These are phyloP conservation scores for Lactarius psammicola DNA, from an alignment of 768 basidiomycete species.

Conservation along the genomic window DNA sequence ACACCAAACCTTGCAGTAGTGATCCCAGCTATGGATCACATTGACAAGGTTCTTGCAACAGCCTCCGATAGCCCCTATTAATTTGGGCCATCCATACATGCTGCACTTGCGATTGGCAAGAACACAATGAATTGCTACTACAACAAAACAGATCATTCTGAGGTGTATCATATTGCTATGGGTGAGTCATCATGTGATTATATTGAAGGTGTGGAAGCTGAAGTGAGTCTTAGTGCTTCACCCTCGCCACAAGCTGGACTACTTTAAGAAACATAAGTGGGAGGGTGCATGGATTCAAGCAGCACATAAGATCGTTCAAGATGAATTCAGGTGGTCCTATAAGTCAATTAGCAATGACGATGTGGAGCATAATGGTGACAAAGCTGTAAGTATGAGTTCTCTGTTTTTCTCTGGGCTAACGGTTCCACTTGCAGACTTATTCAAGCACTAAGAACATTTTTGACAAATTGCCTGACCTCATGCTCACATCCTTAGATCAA, in stretches of 20 bases:
- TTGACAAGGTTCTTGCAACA: background rate
- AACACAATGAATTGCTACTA: background rate
- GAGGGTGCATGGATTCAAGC: conserved; percentile 4
- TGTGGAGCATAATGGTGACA: too few relatives aligned
- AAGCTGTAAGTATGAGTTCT: too few relatives aligned
- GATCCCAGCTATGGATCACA: background rate
- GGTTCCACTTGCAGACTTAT: too few relatives aligned
- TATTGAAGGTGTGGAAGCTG: too few relatives aligned
- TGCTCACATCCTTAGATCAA: too few relatives aligned
- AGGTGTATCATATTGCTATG: background rate
- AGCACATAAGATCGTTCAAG: background rate
- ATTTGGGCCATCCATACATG: background rate
- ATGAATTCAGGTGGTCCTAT: too few relatives aligned
- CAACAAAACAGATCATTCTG: background rate
- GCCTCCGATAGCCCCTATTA: background rate
- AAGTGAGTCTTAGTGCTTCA: conserved; percentile 3
- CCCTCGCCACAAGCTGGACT: conserved; percentile 1
- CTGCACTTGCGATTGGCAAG: background rate
- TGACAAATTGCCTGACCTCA: too few relatives aligned
- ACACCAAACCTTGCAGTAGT: background rate
- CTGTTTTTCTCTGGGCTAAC: too few relatives aligned
- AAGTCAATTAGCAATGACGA: too few relatives aligned
- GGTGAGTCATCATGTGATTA: background rate
- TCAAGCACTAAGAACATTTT: too few relatives aligned
- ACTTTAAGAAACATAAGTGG: conserved; percentile 3